Base-by-base conservation (phyloP, 305 asterid species). In the Solanum hybrid region DNA sequence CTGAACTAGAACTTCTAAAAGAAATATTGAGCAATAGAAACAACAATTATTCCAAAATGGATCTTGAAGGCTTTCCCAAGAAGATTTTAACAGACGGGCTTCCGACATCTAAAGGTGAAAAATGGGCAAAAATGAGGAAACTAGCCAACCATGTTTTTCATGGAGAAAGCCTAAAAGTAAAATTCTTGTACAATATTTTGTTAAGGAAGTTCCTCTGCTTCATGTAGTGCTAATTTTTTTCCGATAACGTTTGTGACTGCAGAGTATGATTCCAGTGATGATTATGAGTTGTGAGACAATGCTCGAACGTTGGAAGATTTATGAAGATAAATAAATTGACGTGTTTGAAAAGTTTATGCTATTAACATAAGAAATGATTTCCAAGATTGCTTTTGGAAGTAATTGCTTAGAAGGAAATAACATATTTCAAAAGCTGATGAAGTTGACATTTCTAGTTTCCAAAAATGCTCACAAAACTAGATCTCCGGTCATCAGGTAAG, bases 381-480 rank as follows among this genome's bases (percentile, higher is more conserved):
- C 98, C n/a, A 95, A 91, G 93, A 95, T 97, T 27, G 98, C 98
- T 26, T 96, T 95, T 65, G 98, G 98, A 12, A 96, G 98, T 92
- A 95, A 93, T 92, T 96, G 93, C 68, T 39, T 87, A 84, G 97
- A 96, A 91, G 98, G 98, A 91, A 91, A 95, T 89, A 92, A 85
- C 36, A 94, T 96, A 45, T 96, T 96, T 89, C 96, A 95, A 29
- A 95, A 91, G 95, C 73, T 96, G 92, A 94, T 89, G 90, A 94
- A 94, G 89, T 89, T 96, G 77, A 81, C 94, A 27, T 27, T 13
- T 37, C 65, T 95, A 5, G 86, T 92, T 51, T 91, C 96, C 3
- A 89, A 89, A 91, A 95, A 95, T 89, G 91, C 91, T 39, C 86
- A 45, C 89, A 94, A 92, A 85, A 79, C 93, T 31, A 92, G 91